A percentile compares a stretch with the other conserved stretches of the same genome.
phyloP scores from a whole-genome alignment of 163 green algal genomes.

The Scenedesmus sp. region DNA sequence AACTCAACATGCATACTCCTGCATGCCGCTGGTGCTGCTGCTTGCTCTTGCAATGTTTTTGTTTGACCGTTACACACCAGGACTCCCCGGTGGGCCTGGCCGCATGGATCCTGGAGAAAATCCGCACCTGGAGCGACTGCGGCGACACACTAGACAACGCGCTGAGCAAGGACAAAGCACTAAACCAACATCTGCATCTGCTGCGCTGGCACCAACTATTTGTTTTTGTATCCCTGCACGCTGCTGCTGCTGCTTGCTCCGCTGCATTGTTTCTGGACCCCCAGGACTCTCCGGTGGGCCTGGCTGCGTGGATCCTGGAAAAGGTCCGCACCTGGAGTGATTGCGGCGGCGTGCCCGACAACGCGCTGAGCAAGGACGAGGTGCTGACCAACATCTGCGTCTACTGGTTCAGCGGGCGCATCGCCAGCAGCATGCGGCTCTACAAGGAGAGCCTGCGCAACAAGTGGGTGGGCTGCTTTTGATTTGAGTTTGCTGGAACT shows the following conservation, averaged over 20 bases:
- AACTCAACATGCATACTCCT: background rate
- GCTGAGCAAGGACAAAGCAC: no score
- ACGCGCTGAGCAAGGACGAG: constrained; percentile 51
- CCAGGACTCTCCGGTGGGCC: constrained; percentile 53
- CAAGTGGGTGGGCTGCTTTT: background rate
- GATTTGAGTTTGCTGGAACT: background rate
- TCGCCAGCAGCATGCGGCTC: constrained; percentile 55
- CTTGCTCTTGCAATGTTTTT: background rate
- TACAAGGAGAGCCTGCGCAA: constrained; percentile 61
- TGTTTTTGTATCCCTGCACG: background rate
- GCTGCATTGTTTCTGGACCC: background rate
- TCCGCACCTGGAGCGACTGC: background rate
- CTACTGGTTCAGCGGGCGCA: constrained; percentile 60
- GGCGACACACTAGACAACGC: no score
- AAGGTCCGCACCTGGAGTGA: constrained; percentile 56
- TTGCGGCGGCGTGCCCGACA: constrained; percentile 14
- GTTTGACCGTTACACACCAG: background rate
- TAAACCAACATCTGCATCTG: constrained; percentile 57
- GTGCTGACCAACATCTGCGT: constrained; percentile 58
- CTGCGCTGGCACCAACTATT: background rate
- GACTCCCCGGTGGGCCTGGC: constrained; percentile 51
- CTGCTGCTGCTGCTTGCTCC: background rate
- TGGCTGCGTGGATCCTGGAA: constrained; percentile 62
- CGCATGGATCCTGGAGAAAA: constrained; percentile 60
- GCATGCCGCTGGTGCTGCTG: background rate